These are phyloP conservation scores for Ogataea haglerorum DNA, from an alignment of 805 yeast genomes.

Conservation along the genomic window DNA sequence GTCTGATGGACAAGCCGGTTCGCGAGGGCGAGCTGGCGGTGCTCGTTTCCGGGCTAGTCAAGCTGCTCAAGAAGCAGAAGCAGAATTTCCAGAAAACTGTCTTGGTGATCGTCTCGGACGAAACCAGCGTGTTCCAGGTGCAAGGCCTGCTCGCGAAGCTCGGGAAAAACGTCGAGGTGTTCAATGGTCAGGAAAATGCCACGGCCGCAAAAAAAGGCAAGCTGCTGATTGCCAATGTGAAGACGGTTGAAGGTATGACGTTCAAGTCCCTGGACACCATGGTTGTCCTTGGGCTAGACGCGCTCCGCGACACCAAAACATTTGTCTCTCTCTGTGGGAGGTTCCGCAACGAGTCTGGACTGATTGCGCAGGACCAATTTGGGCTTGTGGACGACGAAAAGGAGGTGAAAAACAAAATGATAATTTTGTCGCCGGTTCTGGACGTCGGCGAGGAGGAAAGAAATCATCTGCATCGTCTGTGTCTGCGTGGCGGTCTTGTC, in stretches of 20 bases:
- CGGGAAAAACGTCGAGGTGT: slow-evolving; percentile 11
- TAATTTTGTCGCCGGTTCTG: slow-evolving; percentile 19
- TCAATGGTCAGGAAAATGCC: slow-evolving; percentile 2
- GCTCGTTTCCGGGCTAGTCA: slow-evolving; percentile 25
- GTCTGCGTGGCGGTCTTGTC: slow-evolving; percentile 27
- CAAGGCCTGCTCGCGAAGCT: slow-evolving; percentile 14
- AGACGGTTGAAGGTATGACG: slow-evolving; percentile 26
- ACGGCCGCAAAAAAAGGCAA: background rate
- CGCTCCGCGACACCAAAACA: slow-evolving; percentile 22
- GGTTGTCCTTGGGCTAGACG: slow-evolving; percentile 32
- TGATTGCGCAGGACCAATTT: slow-evolving; percentile 17
- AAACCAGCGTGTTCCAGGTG: slow-evolving; percentile 17
- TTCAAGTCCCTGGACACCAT: slow-evolving; percentile 27
- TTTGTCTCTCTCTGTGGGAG: slow-evolving; percentile 28
- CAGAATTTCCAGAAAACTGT: slow-evolving; percentile 9
- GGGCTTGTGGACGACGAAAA: slow-evolving; percentile 14
- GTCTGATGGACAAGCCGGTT: slow-evolving; percentile 15
- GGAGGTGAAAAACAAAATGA: slow-evolving; percentile 5
- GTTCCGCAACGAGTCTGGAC: slow-evolving; percentile 22
- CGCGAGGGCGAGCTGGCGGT: slow-evolving; percentile 24
- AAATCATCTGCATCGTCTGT: slow-evolving; percentile 29
- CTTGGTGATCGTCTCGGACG: slow-evolving; percentile 30
- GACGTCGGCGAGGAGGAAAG: slow-evolving; percentile 32
- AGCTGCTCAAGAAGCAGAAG: slow-evolving; percentile 17
- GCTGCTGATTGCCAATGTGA: slow-evolving; percentile 24